phyloP scores from a whole-genome alignment of 1,284 basidiomycete species.

The Irpex sp. region DNA sequence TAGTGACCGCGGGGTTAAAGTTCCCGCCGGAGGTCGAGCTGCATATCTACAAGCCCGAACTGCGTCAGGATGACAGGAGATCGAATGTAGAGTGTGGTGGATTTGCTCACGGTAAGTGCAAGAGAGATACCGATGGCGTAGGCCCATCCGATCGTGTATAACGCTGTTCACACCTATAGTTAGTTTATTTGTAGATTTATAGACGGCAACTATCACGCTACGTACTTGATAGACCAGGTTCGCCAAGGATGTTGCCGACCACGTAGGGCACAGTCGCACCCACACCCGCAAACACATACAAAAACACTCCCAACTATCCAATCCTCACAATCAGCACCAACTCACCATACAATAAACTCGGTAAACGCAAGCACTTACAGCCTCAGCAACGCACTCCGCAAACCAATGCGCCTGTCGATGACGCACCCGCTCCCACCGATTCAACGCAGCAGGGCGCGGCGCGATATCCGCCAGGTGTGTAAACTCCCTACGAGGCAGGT shows the following conservation, averaged over 20 bases:
- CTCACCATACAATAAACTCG: no score
- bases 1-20: conserved; percentile 56
- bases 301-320: conserved; percentile 33
- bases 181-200: no score
- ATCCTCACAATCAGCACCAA: no score
- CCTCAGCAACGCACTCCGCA: conserved; percentile 54
- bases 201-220: no score
- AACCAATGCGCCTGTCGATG: conserved; percentile 46
- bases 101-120: conserved; percentile 34
- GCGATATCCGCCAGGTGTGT: conserved; percentile 19
- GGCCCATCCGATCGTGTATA: conserved; percentile 54
- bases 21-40: conserved; percentile 56
- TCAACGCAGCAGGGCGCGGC: conserved; percentile 32
- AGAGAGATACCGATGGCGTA: conserved; percentile 59
- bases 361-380: conserved; percentile 29
- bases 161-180: conserved; percentile 36
- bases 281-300: conserved; percentile 52
- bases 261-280: conserved; percentile 51
- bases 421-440: conserved; percentile 47
- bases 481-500: conserved; percentile 16
- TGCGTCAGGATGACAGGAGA: not conserved
- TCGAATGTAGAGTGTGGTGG: not conserved
- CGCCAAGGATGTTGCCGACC: conserved; percentile 39
- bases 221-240: conserved; percentile 1
- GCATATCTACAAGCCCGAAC: conserved; percentile 28